phyloP scores from a whole-genome alignment of 345 rosid species.

The Syzygium grande region DNA sequence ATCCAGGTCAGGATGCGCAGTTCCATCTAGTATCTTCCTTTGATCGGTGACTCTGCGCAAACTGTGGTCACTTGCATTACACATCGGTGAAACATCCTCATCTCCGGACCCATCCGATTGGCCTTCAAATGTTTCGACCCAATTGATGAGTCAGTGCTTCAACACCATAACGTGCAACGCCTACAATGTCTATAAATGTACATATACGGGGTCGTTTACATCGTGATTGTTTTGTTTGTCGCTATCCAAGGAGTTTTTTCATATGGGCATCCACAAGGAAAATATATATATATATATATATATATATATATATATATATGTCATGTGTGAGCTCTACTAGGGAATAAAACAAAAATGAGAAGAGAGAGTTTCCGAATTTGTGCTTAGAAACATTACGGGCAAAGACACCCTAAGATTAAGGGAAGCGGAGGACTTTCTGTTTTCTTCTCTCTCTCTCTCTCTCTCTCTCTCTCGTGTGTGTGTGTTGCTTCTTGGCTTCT shows the following conservation, averaged over 20 bases:
- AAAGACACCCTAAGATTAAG: neutral
- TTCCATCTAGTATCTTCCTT: conserved; percentile 32
- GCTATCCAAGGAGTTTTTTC: neutral
- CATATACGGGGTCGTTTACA: neutral
- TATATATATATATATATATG: no score
- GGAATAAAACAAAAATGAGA: neutral
- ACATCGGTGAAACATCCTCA: conserved; percentile 49
- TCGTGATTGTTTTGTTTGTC: neutral
- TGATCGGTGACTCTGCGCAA: conserved; percentile 24
- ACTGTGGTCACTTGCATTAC: conserved; percentile 21
- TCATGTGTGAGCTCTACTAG: no score
- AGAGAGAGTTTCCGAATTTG: neutral
- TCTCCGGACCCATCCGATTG: conserved; percentile 77
- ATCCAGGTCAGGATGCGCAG: conserved; percentile 41
- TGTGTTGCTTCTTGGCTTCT: neutral
- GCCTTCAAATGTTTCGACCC: conserved; percentile 10
- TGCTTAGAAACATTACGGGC: neutral
- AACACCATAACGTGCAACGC: neutral
- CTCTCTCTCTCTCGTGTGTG: neutral
- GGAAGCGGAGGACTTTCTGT: neutral
- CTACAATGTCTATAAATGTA: neutral
- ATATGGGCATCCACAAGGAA: neutral
- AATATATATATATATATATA: no score
- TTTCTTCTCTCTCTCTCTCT: neutral
- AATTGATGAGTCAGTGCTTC: neutral